These are phyloP conservation scores for Phaeosphaeriaceae sp. DNA, from an alignment of 2,329 filamentous ascomycete genomes.

Conservation along the genomic window DNA sequence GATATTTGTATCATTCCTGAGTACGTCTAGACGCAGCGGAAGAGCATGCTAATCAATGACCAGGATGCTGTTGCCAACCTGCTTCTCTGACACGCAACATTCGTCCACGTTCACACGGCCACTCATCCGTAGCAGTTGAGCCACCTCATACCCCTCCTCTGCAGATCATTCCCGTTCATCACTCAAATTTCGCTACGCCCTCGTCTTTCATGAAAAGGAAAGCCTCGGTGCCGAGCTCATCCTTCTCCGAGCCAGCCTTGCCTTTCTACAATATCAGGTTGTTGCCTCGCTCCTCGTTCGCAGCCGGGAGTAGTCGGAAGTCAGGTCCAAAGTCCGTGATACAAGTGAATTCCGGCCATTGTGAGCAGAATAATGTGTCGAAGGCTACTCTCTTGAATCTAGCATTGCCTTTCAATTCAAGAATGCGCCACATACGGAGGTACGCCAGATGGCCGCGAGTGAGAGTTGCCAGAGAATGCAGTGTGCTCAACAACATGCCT, in stretches of 20 bases:
- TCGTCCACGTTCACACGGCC: neutral
- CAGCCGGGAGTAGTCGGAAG: neutral
- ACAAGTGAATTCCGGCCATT: neutral
- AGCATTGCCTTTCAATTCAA: neutral
- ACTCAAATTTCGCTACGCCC: too few species aligned
- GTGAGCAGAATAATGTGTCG: neutral
- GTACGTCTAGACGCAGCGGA: neutral
- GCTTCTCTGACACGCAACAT: neutral
- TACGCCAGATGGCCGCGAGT: neutral
- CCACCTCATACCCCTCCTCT: neutral
- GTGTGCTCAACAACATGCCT: neutral
- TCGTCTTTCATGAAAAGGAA: too few species aligned
- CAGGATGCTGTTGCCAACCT: neutral
- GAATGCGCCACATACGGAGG: neutral
- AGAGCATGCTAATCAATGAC: neutral
- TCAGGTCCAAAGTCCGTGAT: neutral
- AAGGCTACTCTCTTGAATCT: too few species aligned
- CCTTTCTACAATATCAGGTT: neutral
- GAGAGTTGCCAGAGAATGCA: neutral
- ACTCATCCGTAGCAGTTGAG: neutral
- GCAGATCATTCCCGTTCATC: neutral
- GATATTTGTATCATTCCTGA: too few species aligned
- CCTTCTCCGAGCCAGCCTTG: too few species aligned
- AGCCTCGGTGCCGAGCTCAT: too few species aligned
- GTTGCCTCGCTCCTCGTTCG: neutral